A percentile compares a stretch with the other conserved stretches of the same genome.
Conservation (phyloP, 179 eudicot genomes). For the Pouteria campechiana region DNA sequence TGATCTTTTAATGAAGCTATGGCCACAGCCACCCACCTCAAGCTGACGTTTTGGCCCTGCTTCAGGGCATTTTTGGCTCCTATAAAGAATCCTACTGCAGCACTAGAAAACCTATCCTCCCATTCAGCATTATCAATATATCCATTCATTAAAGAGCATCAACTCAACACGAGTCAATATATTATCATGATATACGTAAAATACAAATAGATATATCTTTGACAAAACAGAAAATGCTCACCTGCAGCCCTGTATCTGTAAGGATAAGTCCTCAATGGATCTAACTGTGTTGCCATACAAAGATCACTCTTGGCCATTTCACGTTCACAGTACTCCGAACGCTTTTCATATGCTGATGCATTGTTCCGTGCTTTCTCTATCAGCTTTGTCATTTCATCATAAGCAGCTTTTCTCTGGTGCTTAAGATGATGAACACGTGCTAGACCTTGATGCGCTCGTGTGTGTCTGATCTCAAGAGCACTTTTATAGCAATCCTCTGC, state of each 20-base stretch:
- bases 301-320: conserved; percentile 82
- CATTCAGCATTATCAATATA: too few species aligned
- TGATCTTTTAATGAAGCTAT: too few species aligned
- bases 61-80: too few species aligned
- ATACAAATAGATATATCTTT: background rate
- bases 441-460: conserved; percentile 88
- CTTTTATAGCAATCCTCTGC: conserved; percentile 80
- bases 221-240: too few species aligned
- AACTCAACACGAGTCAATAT: too few species aligned
- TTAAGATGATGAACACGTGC: conserved; percentile 73
- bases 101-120: too few species aligned
- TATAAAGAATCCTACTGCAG: too few species aligned
- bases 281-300: conserved; percentile 58
- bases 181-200: too few species aligned
- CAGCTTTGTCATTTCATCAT: conserved; percentile 83
- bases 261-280: conserved; percentile 79
- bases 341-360: conserved; percentile 88
- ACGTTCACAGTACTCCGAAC: conserved; percentile 85
- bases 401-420: conserved; percentile 70
- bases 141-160: too few species aligned
- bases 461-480: conserved; percentile 78
- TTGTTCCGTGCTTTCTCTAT: conserved; percentile 66
- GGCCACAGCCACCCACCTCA: too few species aligned
- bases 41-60: too few species aligned
- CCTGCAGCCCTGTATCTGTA: conserved; percentile 96